Percentiles rank a stretch among this genome's conserved stretches.
Conservation (phyloP, 305 asterid species). For the Fraxinus angustifolia region DNA sequence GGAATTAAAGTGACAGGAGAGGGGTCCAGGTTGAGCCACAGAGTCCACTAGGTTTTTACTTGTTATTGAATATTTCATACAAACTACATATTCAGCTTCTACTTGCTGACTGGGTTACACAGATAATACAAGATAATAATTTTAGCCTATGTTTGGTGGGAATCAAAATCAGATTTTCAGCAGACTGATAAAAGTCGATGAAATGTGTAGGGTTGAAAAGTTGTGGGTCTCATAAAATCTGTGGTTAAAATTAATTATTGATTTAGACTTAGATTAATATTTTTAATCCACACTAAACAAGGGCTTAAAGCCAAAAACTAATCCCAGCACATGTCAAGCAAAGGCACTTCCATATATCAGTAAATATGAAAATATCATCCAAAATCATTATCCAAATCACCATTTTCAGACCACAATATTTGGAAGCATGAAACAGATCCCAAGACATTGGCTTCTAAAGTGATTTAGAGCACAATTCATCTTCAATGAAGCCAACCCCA, state of each 20-base stretch:
- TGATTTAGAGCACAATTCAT: background rate
- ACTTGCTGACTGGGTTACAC: background rate
- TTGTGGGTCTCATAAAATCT: background rate
- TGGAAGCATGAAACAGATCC: background rate
- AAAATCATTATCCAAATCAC: background rate
- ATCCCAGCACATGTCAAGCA: background rate
- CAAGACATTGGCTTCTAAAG: background rate
- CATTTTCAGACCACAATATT: background rate
- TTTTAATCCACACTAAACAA: background rate
- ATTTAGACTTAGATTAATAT: background rate
- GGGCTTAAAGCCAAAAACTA: background rate
- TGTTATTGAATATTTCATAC: background rate
- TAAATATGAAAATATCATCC: background rate
- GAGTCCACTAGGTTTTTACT: background rate
- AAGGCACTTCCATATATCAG: background rate
- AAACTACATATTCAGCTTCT: background rate
- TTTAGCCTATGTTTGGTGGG: background rate
- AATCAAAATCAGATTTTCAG: background rate
- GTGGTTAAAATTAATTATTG: background rate
- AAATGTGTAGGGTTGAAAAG: background rate
- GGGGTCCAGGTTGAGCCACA: background rate
- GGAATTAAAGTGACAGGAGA: background rate
- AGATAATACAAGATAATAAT: background rate
- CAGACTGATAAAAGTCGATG: background rate
- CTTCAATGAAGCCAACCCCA: background rate